Percentiles rank a stretch among this genome's conserved stretches.
These are phyloP conservation scores for Ephemerocybe angulata DNA, from an alignment of 768 basidiomycete species.

Conservation along the genomic window DNA sequence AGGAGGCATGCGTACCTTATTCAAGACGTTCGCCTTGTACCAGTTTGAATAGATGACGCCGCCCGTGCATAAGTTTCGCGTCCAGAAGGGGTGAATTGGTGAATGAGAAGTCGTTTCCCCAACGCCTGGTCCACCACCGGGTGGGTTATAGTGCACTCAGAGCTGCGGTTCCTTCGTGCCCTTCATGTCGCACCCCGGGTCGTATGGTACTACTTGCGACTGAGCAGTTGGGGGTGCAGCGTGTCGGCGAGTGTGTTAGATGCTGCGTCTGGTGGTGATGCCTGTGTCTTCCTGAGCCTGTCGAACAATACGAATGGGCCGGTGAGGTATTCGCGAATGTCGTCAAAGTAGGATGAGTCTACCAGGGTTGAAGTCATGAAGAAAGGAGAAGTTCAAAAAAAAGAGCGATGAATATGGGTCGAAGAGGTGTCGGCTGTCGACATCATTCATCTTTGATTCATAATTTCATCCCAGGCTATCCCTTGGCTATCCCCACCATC, in stretches of 20 bases:
- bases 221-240: neutral
- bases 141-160: conserved; percentile 41
- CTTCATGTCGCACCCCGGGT: conserved; percentile 34
- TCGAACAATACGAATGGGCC: conserved; percentile 3
- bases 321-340: conserved; percentile 17
- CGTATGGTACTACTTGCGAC: conserved; percentile 11
- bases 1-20: conserved; percentile 51
- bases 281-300: conserved; percentile 3
- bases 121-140: conserved; percentile 35
- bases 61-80: conserved; percentile 60
- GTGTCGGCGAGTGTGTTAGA: conserved; percentile 5
- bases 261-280: too few relatives aligned
- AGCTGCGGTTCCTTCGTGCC: conserved; percentile 37
- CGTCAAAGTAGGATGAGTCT: neutral
- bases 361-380: neutral
- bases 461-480: neutral
- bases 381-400: neutral
- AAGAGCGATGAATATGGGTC: neutral
- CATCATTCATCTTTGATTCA: neutral
- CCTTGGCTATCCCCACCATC: too few relatives aligned
- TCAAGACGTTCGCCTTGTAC: conserved; percentile 81
- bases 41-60: conserved; percentile 70
- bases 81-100: conserved; percentile 46
- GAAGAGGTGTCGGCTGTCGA: neutral
- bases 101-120: conserved; percentile 33